A percentile compares a stretch with the other conserved stretches of the same genome.
Evolutionary conservation across 1,139 yeast species (phyloP).

Genomic region (Blastobotrys indianensis): DNA sequence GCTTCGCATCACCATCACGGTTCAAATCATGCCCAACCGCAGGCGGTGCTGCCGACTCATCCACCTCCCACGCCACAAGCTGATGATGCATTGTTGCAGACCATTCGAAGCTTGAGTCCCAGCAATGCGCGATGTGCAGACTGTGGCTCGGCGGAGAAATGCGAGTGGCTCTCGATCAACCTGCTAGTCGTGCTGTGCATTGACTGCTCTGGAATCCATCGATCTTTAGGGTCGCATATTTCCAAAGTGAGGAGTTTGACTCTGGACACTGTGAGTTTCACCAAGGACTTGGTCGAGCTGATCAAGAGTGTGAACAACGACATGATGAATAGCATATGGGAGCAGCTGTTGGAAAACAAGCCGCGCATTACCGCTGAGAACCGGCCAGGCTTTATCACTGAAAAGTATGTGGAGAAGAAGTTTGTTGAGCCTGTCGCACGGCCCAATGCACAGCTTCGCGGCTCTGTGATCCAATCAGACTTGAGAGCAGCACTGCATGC

Average conservation of each 20-base stretch:
- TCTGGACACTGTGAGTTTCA: constrained; percentile 65
- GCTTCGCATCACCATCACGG: not conserved
- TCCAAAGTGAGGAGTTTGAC: constrained; percentile 77
- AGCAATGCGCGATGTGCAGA: constrained; percentile 71
- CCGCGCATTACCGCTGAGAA: constrained; percentile 36
- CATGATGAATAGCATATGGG: constrained; percentile 55
- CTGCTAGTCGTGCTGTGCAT: constrained; percentile 69
- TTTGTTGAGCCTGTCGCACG: constrained; percentile 32
- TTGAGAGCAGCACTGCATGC: constrained; percentile 32
- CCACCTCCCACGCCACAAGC: not conserved
- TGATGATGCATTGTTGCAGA: constrained; percentile 7
- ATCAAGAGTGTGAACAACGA: constrained; percentile 62
- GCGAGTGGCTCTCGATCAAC: constrained; percentile 87
- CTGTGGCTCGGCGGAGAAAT: constrained; percentile 58
- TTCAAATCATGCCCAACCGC: not conserved
- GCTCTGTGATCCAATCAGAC: constrained; percentile 32
- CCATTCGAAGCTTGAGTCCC: constrained; percentile 22
- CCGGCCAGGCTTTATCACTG: constrained; percentile 36
- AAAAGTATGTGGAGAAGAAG: constrained; percentile 39
- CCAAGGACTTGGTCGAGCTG: constrained; percentile 51
- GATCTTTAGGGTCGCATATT: constrained; percentile 66
- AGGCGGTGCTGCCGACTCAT: not conserved
- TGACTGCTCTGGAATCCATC: constrained; percentile 72
- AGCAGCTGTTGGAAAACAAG: constrained; percentile 38
- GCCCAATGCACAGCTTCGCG: constrained; percentile 35